These are phyloP conservation scores for Schizonepeta tenuifolia DNA, from an alignment of 257 asterid genomes.

Conservation along the genomic window DNA sequence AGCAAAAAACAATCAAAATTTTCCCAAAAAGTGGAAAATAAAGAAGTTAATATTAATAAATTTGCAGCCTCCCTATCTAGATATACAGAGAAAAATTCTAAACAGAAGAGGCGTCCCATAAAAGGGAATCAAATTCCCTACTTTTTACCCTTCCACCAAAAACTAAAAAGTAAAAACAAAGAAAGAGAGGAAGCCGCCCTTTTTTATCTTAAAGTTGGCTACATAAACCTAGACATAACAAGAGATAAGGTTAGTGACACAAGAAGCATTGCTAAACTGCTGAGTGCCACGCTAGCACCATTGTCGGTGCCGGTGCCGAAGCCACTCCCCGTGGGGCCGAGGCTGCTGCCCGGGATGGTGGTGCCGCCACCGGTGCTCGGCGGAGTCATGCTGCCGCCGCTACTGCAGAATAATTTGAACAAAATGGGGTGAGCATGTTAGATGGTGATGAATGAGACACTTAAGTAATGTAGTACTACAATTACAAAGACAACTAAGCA, in stretches of 20 bases:
- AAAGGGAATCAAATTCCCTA: slow-evolving; percentile 40
- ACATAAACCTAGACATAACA: slow-evolving; percentile 34
- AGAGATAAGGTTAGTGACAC: slow-evolving; percentile 29
- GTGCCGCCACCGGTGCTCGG: slow-evolving; percentile 34
- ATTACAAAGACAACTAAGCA: slow-evolving; percentile 34
- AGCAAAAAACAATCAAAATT: slow-evolving; percentile 12
- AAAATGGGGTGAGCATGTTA: background rate
- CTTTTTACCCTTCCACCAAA: slow-evolving; percentile 28
- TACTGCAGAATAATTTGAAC: slow-evolving; percentile 30
- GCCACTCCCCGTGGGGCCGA: slow-evolving; percentile 40
- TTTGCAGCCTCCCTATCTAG: slow-evolving; percentile 46
- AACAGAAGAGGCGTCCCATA: slow-evolving; percentile 37
- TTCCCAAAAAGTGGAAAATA: background rate
- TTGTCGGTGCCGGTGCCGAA: slow-evolving; percentile 22
- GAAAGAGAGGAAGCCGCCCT: slow-evolving; percentile 26
- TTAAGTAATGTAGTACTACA: slow-evolving; percentile 7
- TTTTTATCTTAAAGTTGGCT: slow-evolving; percentile 19
- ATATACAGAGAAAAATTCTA: slow-evolving; percentile 51
- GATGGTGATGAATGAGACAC: slow-evolving; percentile 11
- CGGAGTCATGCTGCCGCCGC: slow-evolving; percentile 34
- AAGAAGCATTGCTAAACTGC: slow-evolving; percentile 16
- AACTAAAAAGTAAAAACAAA: slow-evolving; percentile 29
- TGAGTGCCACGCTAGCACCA: slow-evolving; percentile 8
- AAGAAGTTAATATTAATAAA: slow-evolving; percentile 21
- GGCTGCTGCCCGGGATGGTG: slow-evolving; percentile 36